Base-by-base conservation (phyloP, 495 filamentous ascomycete genomes). In the Delitschia confertaspora region DNA sequence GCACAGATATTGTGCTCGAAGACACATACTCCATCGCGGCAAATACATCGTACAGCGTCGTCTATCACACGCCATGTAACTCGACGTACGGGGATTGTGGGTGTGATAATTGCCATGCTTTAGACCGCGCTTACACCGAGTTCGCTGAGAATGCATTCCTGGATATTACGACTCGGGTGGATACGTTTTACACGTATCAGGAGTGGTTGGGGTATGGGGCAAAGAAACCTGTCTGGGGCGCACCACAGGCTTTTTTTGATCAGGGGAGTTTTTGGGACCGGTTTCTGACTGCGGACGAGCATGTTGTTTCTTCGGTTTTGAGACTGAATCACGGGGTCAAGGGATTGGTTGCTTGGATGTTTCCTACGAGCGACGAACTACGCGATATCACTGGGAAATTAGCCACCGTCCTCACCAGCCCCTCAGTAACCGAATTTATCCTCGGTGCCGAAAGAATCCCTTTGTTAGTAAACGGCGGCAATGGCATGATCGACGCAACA, bases 81-180 rank as follows among this genome's bases (percentile, higher is more conserved):
- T 34, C 60, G 0, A 83, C 80, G 0, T 76, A 82, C 27, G 82
- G 82, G 32, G 75, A 78, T 60, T 84, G 80, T 56, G 81, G 80
- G 21, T 85, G 82, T 60, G 81, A 86, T 53, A 73, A 79, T 56
- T 86, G 80, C 56, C 51, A 54, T 25, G 39, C 32, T 8, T 14
- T 29, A 20, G 45, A 54, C 33, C 26, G 33, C 14, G 51, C 45
- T 3, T 54, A 45, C 23, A 45, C 51, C 1, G 19, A 5, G 5
- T 54, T 49, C 27, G 35, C 32, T 1, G 40, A 51, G 0, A 76
- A 77, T 5, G 47, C 53, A 4, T 63, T 83, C 14, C 60, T 64
- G 3, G 80, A 84, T 53, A 73, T 83, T 9, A 52, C 68, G 0
- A 39, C 47, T 2, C 69, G 79, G 0, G 58, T 82, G 2, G 75